Evolutionary conservation across 305 asterid genomes (phyloP).

Genomic region (Rubia balearica): DNA sequence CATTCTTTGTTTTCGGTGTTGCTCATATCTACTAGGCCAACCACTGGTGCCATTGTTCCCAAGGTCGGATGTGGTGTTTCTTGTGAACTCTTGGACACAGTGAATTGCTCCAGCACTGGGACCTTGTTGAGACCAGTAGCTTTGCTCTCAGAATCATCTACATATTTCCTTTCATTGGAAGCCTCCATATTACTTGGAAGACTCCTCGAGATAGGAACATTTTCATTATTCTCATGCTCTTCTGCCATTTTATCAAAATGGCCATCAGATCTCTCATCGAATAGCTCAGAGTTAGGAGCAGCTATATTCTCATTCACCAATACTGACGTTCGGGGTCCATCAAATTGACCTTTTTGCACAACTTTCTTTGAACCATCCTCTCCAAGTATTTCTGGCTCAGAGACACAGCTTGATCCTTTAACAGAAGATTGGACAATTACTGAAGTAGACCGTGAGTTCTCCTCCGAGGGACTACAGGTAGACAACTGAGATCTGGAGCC

Average conservation of each 20-base stretch:
- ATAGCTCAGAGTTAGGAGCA: constrained; percentile 2
- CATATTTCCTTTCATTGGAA: constrained; percentile 24
- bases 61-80: constrained; percentile 20
- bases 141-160: constrained; percentile 20
- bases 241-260: constrained; percentile 6
- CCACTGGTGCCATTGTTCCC: constrained; percentile 16
- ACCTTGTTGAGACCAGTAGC: constrained; percentile 22
- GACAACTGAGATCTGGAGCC: constrained; percentile 7
- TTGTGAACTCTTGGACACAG: constrained; percentile 13
- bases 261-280: constrained; percentile 9
- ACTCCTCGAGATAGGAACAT: neutral
- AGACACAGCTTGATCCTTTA: neutral
- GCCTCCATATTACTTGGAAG: constrained; percentile 6
- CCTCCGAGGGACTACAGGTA: constrained; percentile 2
- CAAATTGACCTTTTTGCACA: constrained; percentile 8
- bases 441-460: neutral
- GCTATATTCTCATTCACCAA: neutral
- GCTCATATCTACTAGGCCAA: constrained; percentile 13
- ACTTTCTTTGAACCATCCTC: constrained; percentile 12
- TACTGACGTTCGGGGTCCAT: constrained; percentile 6
- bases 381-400: constrained; percentile 10
- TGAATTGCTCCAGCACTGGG: constrained; percentile 26
- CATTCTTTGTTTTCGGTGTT: constrained; percentile 17
- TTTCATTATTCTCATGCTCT: constrained; percentile 11
- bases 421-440: neutral